These are phyloP conservation scores for Orbilia ellipsospora DNA, from an alignment of 2,329 filamentous ascomycete species.

Conservation along the genomic window DNA sequence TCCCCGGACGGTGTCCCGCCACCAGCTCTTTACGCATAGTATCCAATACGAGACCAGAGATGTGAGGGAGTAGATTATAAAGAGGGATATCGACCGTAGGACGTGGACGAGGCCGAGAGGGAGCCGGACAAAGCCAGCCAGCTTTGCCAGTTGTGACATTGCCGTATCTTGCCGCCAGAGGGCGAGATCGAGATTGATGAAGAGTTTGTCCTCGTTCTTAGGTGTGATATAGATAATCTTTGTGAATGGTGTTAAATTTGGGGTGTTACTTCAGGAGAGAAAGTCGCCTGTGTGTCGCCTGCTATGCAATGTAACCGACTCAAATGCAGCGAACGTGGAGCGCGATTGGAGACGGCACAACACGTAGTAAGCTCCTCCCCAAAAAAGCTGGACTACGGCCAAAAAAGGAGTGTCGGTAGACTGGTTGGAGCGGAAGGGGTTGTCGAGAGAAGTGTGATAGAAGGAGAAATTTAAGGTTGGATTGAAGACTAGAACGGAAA, in stretches of 20 bases:
- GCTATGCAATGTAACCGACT: too few relatives aligned
- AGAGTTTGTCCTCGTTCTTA: background rate
- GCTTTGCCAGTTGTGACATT: conserved; percentile 42
- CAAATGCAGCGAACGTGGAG: too few relatives aligned
- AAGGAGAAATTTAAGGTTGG: too few relatives aligned
- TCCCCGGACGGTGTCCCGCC: conserved; percentile 42
- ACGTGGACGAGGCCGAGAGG: conserved; percentile 42
- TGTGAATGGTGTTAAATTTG: background rate
- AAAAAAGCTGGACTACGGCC: too few relatives aligned
- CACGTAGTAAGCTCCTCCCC: too few relatives aligned
- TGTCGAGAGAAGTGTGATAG: too few relatives aligned
- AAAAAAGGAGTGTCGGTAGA: too few relatives aligned
- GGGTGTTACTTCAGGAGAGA: background rate
- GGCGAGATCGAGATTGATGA: conserved; percentile 2
- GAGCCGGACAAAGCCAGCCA: conserved; percentile 32
- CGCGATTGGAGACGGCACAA: too few relatives aligned
- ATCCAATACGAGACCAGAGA: conserved; percentile 22
- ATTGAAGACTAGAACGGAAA: too few relatives aligned
- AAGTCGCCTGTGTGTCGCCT: background rate
- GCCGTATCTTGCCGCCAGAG: conserved; percentile 35
- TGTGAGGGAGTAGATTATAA: conserved; percentile 40
- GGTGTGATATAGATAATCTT: background rate
- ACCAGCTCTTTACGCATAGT: conserved; percentile 20
- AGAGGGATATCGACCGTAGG: conserved; percentile 48
- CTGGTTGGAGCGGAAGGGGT: too few relatives aligned